Percentiles rank a stretch among this genome's conserved stretches.
Evolutionary conservation across 805 yeast genomes (phyloP).

Genomic region (Starmerella khaoyaiensis): DNA sequence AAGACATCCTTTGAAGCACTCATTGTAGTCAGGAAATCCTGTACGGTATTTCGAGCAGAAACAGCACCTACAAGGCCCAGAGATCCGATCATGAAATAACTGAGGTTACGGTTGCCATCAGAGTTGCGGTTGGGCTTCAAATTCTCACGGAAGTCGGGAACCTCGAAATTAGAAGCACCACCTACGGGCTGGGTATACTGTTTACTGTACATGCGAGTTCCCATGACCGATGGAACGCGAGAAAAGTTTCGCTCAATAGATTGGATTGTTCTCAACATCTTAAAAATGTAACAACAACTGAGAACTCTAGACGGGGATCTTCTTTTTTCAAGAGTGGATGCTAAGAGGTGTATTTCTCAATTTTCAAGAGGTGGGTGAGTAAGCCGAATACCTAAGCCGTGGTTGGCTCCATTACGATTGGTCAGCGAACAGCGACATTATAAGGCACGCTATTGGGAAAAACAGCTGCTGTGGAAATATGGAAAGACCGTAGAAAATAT

Average conservation of each 20-base stretch:
- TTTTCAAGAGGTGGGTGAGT: conserved; percentile 8
- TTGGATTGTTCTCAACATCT: conserved; percentile 17
- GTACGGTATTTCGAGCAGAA: conserved; percentile 88
- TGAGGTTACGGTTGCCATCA: conserved; percentile 70
- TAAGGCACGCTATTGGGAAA: background rate
- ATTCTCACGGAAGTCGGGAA: conserved; percentile 79
- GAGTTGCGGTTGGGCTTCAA: conserved; percentile 56
- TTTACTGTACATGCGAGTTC: conserved; percentile 13
- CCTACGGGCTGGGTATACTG: conserved; percentile 23
- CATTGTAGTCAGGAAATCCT: conserved; percentile 83
- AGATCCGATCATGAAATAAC: conserved; percentile 97
- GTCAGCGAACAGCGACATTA: conserved; percentile 6
- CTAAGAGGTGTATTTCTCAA: background rate
- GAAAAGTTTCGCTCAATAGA: conserved; percentile 11
- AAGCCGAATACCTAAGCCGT: conserved; percentile 14
- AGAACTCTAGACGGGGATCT: background rate
- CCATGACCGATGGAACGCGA: conserved; percentile 8
- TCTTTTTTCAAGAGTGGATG: background rate
- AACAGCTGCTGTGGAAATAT: background rate
- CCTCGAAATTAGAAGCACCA: conserved; percentile 55
- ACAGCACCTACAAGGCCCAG: conserved; percentile 82
- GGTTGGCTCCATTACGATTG: conserved; percentile 15
- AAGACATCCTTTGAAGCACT: conserved; percentile 97
- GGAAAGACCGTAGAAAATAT: no score
- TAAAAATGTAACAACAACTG: background rate